Base-by-base conservation (phyloP, 192 early-diverging fungal genomes). In the Entomortierella chlamydospora region DNA sequence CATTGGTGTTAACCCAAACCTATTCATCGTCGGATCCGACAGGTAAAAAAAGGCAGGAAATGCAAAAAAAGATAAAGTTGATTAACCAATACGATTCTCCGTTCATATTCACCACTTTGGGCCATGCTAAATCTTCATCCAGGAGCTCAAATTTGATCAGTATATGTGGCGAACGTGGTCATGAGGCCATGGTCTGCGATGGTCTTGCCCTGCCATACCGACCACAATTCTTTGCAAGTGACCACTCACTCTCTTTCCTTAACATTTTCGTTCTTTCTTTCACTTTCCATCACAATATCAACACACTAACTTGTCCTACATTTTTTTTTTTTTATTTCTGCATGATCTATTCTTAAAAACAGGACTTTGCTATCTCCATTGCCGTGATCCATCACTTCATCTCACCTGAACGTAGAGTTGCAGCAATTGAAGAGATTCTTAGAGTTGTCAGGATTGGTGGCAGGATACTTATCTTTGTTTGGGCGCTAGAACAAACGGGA, bases 351-450 rank as follows among this genome's bases (percentile, higher is more conserved):
- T 43, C 8, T 10, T n/a, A n/a, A n/a, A n/a, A n/a, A n/a, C 61
- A 94, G 93, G 95, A 99, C 83, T 99, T 97, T 89, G 90, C 90
- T 0, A 90, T 97, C 42, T 98, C 96, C 0, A 99, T 99, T 65
- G 96, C 96, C 17, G 96, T 97, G 6, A 95, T 98, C 58, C 96
- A 97, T 82, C 96, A 98, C 73, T 92, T 99, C 41, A 90, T 95
- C 8, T 87, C 92, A 0, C 83, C 86, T 0, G 93, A 94, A 67
- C 87, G 97, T 29, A 74, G 97, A 45, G 18, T 83, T 10, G 67
- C 65, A 3, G 97, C 96, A 0, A 85, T 96, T 11, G 68, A 87
- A 61, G 97, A 99, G 71, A 78, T 98, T 6, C 60, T 95, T 13
- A 68, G 96, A 28, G 89, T 96, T n/a, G 82, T 95, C 7, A 70